phyloP scores from a whole-genome alignment of 108 stramenopile genomes.

The Hondaea fermentalgiana region DNA sequence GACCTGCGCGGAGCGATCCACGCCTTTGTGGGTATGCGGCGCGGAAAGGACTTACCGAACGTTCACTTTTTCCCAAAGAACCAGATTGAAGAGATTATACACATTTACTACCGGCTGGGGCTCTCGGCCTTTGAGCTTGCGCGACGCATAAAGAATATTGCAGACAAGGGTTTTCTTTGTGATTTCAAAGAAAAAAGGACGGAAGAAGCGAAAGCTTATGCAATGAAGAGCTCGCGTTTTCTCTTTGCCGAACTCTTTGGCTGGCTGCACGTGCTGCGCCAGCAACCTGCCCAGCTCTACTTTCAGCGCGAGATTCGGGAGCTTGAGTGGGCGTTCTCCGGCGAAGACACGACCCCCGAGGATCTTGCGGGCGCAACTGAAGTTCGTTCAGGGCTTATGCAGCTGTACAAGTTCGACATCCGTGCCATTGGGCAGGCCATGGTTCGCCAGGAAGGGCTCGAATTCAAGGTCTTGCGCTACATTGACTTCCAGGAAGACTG shows the following conservation, averaged over 20 bases:
- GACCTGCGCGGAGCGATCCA: conserved; percentile 13
- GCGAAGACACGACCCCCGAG: background rate
- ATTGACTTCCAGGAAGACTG: background rate
- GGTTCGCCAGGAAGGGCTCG: background rate
- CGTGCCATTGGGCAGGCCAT: background rate
- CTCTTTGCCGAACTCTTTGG: conserved; percentile 9
- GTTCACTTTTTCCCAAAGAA: background rate
- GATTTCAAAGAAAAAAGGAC: background rate
- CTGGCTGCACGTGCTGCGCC: background rate
- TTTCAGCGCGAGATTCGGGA: background rate
- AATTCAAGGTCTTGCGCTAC: background rate
- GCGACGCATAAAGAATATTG: background rate
- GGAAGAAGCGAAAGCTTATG: background rate
- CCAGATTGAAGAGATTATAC: background rate
- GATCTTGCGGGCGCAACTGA: background rate
- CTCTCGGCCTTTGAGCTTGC: background rate
- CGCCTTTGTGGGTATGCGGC: background rate
- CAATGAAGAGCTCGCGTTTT: background rate
- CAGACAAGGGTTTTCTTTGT: background rate
- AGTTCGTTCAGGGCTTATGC: background rate
- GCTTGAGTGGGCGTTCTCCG: background rate
- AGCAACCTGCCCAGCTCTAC: conserved; percentile 9
- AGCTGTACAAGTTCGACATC: background rate
- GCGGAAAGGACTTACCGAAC: background rate
- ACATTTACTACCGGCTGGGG: conserved; percentile 9